phyloP scores from a whole-genome alignment of 805 yeast species.

The Cyberlindnera suaveolens region DNA sequence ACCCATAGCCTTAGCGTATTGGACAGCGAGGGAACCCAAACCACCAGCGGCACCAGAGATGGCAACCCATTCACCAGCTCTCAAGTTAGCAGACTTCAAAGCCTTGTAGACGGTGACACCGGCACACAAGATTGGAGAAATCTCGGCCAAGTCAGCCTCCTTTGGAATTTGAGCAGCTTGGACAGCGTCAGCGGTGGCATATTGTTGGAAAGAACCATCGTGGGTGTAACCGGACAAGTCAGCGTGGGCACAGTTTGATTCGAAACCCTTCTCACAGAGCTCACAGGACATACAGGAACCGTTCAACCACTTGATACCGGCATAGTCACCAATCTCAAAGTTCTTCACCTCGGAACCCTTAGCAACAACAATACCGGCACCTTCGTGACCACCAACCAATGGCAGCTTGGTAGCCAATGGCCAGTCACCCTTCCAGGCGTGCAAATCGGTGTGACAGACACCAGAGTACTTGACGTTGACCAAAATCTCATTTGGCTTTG shows the following conservation, averaged over 20 bases:
- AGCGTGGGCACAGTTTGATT: slow-evolving; percentile 64
- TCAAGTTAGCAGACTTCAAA: slow-evolving; percentile 49
- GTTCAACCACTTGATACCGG: slow-evolving; percentile 69
- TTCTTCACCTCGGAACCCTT: slow-evolving; percentile 55
- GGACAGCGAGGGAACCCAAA: slow-evolving; percentile 71
- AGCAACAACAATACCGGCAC: slow-evolving; percentile 67
- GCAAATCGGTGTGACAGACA: slow-evolving; percentile 71
- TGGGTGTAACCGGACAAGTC: slow-evolving; percentile 53
- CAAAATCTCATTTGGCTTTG: slow-evolving; percentile 58
- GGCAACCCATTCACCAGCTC: slow-evolving; percentile 70
- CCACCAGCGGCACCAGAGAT: slow-evolving; percentile 83
- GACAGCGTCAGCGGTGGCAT: slow-evolving; percentile 60
- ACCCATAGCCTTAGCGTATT: slow-evolving; percentile 77
- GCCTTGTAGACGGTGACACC: slow-evolving; percentile 63
- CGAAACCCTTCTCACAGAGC: slow-evolving; percentile 52
- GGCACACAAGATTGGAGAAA: slow-evolving; percentile 42
- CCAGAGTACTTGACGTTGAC: slow-evolving; percentile 68
- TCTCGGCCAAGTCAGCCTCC: slow-evolving; percentile 53
- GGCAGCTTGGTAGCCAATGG: slow-evolving; percentile 53
- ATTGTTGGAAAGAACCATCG: slow-evolving; percentile 52
- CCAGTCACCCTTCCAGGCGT: slow-evolving; percentile 42
- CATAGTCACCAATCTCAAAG: slow-evolving; percentile 59
- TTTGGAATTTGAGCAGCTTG: slow-evolving; percentile 57
- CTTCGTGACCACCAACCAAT: slow-evolving; percentile 70
- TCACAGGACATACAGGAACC: slow-evolving; percentile 65